Evolutionary conservation across 371 early-diverging fungal species (phyloP), one percentile per base, ranked within the genome.

Genomic region (Thermomucor indicae-seudaticae): DNA sequence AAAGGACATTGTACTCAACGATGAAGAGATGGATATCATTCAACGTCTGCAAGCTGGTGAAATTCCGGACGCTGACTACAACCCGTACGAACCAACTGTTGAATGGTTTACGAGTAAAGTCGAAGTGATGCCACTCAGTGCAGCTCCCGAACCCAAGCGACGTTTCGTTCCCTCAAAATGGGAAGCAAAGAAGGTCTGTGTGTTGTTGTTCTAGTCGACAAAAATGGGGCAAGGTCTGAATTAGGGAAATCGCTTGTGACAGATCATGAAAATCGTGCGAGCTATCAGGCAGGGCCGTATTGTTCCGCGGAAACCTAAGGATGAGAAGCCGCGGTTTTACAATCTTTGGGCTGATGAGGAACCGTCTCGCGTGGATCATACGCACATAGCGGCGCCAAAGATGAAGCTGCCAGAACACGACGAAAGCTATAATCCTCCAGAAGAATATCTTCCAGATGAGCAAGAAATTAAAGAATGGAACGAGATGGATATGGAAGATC

Each of bases 341-440:
- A 91, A 91, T 57, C 70, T 97, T 29, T 97, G 96, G 98, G 76
- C 70, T 31, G 84, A 83, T 50, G 83, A 82, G 30, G 83, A 84
- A 34, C 62, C 57, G 24, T 72, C 78, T 17, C 75, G 75, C 24
- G 83, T 84, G 53, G 80, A 81, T 32, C 81, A 80, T 44, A 82
- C 82, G 84, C 93, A 93, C 63, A 79, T 98, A 58, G 83, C 94
- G 10, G 93, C 98, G 6, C 96, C 98, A 40, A 93, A 92, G 73
- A 74, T 88, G 79, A 70, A 80, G 31, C 66, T 95, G 53, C 97
- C 97, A 8, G 86, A 86, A n/a, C 90, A 96, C 58, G 83, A 81
- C 46, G 96, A 95, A 65, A 93, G 93, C 57, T 97, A 97, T 72
- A 95, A 96, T 67, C 97, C 98, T 16, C 97, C 97, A n/a, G 84